phyloP scores from a whole-genome alignment of 331 rosid species.

The Prunus yedoensis region DNA sequence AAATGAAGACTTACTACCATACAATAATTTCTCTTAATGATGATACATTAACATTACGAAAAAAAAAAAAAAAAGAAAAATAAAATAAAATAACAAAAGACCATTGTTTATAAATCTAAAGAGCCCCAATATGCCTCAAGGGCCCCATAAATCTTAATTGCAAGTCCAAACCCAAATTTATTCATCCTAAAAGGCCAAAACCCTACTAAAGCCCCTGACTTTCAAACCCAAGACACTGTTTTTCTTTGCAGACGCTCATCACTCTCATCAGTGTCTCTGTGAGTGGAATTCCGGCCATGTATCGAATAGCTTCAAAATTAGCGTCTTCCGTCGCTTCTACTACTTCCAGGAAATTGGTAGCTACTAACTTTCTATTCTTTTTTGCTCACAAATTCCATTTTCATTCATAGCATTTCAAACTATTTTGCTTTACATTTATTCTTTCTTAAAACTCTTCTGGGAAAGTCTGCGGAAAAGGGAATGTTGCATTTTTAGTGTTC shows the following conservation, averaged over 20 bases:
- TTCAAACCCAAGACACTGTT: conserved; percentile 1
- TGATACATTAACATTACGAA: no score
- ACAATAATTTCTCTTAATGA: no score
- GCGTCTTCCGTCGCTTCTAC: conserved; percentile 60
- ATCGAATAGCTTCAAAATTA: conserved; percentile 65
- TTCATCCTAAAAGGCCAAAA: conserved; percentile 13
- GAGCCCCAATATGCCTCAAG: not conserved
- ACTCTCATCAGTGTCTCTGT: not conserved
- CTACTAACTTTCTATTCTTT: not conserved
- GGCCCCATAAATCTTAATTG: not conserved
- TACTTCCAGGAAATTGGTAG: conserved; percentile 55
- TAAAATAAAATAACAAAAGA: not conserved
- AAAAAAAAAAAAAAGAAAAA: not conserved
- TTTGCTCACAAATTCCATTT: not conserved
- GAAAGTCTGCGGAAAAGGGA: not conserved
- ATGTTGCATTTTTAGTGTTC: conserved; percentile 1
- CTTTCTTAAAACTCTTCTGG: not conserved
- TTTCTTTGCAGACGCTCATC: not conserved
- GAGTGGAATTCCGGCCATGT: conserved; percentile 39
- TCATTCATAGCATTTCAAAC: not conserved
- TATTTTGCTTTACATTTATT: not conserved
- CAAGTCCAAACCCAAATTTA: not conserved
- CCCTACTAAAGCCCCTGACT: conserved; percentile 26
- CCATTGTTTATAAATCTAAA: not conserved
- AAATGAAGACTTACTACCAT: no score